Evolutionary conservation across 2,329 filamentous ascomycete species (phyloP), one percentile per base, ranked within the genome.

Genomic region (Cordyceps fumosorosea): DNA sequence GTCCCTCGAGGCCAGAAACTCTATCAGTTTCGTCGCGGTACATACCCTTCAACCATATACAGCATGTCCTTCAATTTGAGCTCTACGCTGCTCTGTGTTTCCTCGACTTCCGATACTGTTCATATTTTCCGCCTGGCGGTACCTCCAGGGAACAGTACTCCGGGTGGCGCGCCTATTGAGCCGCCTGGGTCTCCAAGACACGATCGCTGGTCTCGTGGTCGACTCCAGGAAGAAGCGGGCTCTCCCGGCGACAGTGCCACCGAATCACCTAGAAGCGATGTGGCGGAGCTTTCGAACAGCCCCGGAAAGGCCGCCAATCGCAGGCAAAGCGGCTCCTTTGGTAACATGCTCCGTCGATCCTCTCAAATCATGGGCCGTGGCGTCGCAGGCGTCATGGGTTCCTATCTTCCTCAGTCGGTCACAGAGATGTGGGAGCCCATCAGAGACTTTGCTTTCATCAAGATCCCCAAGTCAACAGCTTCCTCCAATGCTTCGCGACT

Each of bases 1-100:
- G 86, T 99, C 1, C 95, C 95, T 3, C 86, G 88, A 66, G 95
- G 91, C 12, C 88, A 93, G 70, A 99, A 98, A 74, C 82, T 99
- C 20, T 98, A 93, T 74, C 93, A 99, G 73, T 99, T 99, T 77
- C 86, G 95, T 64, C 87, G 95, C 66, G 95, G 95, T 50, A 97
- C 93, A 2, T 97, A 97, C 75, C 95, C 95, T 0, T 93, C 93
- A 1, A 89, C 91, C 47, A 99, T 99, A 68, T 97, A 93, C 77
- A 96, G 92, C 84, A 97, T 99, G 92, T 96, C 93, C 1, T 99
- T 99, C 78, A 99, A 99, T 74, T 87, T 92, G 56, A 92, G 90
- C 63, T 96, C 93, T 2, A 96, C 93, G 1, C 81, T 99, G 12
- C 84, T 99, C 42, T 97, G 93, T 70, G 93, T 99, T 47, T 98